Percentiles rank a stretch among this genome's conserved stretches.
Evolutionary conservation across 2,329 filamentous ascomycete species (phyloP).

Genomic region (Verticillium nubilum): DNA sequence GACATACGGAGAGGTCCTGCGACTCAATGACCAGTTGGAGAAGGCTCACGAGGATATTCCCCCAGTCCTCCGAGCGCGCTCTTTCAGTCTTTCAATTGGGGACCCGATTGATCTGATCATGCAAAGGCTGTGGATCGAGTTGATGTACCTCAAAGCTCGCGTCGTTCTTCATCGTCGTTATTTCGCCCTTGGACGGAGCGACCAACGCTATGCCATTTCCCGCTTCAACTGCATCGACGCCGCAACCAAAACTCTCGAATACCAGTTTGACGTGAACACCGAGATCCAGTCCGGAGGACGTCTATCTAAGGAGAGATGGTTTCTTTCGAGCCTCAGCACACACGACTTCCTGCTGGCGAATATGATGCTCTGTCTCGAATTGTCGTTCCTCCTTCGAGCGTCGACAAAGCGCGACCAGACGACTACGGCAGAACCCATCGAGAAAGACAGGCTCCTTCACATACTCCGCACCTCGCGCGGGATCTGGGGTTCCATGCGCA

Average conservation of each 20-base stretch:
- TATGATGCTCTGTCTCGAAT: slow-evolving; percentile 38
- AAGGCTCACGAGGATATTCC: slow-evolving; percentile 18
- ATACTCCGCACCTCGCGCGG: slow-evolving; percentile 19
- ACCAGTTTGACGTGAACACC: slow-evolving; percentile 34
- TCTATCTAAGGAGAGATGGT: slow-evolving; percentile 34
- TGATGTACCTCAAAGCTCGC: slow-evolving; percentile 31
- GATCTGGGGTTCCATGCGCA: slow-evolving; percentile 19
- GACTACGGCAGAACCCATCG: slow-evolving; percentile 9
- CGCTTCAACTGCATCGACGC: slow-evolving; percentile 36
- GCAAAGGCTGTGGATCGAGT: slow-evolving; percentile 29
- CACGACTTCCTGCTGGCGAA: slow-evolving; percentile 42
- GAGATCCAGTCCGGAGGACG: slow-evolving; percentile 32
- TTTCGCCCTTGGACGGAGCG: slow-evolving; percentile 22
- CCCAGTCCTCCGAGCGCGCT: neutral
- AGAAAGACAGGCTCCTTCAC: slow-evolving; percentile 17
- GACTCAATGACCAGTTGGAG: slow-evolving; percentile 27
- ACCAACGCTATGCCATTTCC: slow-evolving; percentile 31
- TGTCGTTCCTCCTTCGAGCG: slow-evolving; percentile 3
- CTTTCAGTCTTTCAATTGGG: slow-evolving; percentile 18
- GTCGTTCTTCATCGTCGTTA: slow-evolving; percentile 33
- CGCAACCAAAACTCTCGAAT: slow-evolving; percentile 33
- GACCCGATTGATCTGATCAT: slow-evolving; percentile 31
- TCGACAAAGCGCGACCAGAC: slow-evolving; percentile 4
- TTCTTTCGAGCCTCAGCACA: slow-evolving; percentile 32
- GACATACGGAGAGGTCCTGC: slow-evolving; percentile 30